phyloP scores from a whole-genome alignment of 2,329 filamentous ascomycete genomes.

The Fusarium penzigii region DNA sequence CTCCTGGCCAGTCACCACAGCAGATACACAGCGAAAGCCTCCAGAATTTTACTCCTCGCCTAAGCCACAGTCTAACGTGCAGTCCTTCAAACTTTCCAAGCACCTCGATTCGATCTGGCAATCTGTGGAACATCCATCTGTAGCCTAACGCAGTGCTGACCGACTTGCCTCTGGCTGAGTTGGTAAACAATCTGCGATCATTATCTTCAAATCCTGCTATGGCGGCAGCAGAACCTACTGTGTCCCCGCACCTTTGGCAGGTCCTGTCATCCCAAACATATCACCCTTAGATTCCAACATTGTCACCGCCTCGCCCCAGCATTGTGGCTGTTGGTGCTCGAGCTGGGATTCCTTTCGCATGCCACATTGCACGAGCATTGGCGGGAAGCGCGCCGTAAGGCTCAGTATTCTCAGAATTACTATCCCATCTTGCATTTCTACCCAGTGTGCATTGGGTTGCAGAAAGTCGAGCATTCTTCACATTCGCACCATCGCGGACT shows the following conservation, averaged over 20 bases:
- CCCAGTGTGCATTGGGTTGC: not conserved
- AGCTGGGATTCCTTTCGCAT: slow-evolving; percentile 48
- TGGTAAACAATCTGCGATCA: not conserved
- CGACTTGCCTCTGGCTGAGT: not conserved
- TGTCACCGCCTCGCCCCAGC: not conserved
- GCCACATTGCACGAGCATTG: slow-evolving; percentile 48
- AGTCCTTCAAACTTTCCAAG: not conserved
- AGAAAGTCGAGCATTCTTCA: slow-evolving; percentile 22
- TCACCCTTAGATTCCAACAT: not conserved
- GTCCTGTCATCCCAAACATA: not conserved
- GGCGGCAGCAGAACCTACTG: not conserved
- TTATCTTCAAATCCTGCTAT: slow-evolving; percentile 1
- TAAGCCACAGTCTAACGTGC: not conserved
- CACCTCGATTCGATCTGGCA: not conserved
- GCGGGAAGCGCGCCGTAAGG: slow-evolving; percentile 33
- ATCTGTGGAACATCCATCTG: not conserved
- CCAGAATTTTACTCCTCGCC: not conserved
- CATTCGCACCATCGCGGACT: slow-evolving; percentile 13
- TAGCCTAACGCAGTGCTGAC: not conserved
- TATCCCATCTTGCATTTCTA: slow-evolving; percentile 9
- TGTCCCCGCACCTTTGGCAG: slow-evolving; percentile 9
- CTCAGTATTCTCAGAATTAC: slow-evolving; percentile 12
- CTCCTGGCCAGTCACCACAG: not conserved
- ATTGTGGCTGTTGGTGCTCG: slow-evolving; percentile 22
- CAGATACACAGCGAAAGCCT: not conserved